Evolutionary conservation across 169 alveolate genomes (phyloP), one percentile per base, ranked within the genome.

Genomic region (Eimeria tenella): DNA sequence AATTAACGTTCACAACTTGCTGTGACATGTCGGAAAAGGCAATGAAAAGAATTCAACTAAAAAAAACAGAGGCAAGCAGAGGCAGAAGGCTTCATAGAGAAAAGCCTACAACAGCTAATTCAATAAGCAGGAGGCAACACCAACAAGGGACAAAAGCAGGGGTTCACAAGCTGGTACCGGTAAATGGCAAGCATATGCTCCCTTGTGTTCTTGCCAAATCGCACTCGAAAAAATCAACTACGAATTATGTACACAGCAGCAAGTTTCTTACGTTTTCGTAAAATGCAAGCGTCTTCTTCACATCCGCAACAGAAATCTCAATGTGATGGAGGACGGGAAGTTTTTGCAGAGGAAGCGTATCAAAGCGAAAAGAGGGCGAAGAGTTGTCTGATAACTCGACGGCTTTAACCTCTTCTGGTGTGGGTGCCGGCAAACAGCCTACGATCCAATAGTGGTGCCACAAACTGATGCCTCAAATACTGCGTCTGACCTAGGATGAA

Each of bases 311-410:
- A 53, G 56, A 60, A 9, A 86, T 15, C 25, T 86, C 93, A 11
- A 86, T 53, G 74, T 86, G 93, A 56, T 86, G 93, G 74, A 86
- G 73, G 55, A 70, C 56, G 9, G 83, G 83, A 8, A 77, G 87
- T 5, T 31, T 50, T 19, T 49, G 23, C 49, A 77, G 25, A n/a
- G 87, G 87, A 15, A 77, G 21, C 65, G 87, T 77, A 25, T 77
- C 87, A n/a, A 77, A 77, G 68, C 87, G 87, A 25, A 52, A 8
- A n/a, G 25, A 17, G 15, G 52, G 79, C 13, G 62, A 23, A 42
- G 68, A 77, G 9, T 50, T 53, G 42, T 77, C 68, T 5, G 21
- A 5, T 31, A 50, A 55, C 53, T 77, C 87, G 10, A 49, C 87
- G 5, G 87, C 87, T 25, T 77, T 50, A 62, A 77, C 25, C 13